These are phyloP conservation scores for Ogataea degrootiae DNA, from an alignment of 805 yeast species.

Conservation along the genomic window DNA sequence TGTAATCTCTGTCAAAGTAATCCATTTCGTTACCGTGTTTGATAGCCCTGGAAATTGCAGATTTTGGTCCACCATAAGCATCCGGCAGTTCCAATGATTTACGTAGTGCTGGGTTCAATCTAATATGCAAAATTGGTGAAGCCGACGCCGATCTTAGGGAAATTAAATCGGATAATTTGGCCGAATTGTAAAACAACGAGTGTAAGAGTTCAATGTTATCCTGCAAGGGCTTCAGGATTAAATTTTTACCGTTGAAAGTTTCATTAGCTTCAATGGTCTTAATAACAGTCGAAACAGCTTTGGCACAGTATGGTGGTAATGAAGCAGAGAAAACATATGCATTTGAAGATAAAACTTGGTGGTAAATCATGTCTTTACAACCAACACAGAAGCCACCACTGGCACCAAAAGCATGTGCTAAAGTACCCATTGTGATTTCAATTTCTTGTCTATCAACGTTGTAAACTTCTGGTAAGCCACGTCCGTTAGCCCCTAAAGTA, in stretches of 20 bases:
- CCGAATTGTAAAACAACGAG: slow-evolving; percentile 36
- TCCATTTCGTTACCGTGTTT: slow-evolving; percentile 38
- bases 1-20: slow-evolving; percentile 38
- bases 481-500: slow-evolving; percentile 76
- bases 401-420: slow-evolving; percentile 76
- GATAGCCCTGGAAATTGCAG: slow-evolving; percentile 38
- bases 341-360: slow-evolving; percentile 84
- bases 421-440: slow-evolving; percentile 81
- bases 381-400: slow-evolving; percentile 96
- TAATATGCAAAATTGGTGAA: slow-evolving; percentile 70
- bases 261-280: slow-evolving; percentile 39
- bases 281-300: slow-evolving; percentile 47
- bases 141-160: slow-evolving; percentile 49
- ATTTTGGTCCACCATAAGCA: slow-evolving; percentile 43
- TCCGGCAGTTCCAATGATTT: slow-evolving; percentile 41
- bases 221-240: slow-evolving; percentile 35
- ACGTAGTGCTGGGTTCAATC: slow-evolving; percentile 46
- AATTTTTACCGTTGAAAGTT: slow-evolving; percentile 31
- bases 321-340: slow-evolving; percentile 95
- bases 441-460: slow-evolving; percentile 65
- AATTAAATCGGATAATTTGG: slow-evolving; percentile 34
- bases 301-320: slow-evolving; percentile 86
- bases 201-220: slow-evolving; percentile 37
- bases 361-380: slow-evolving; percentile 72
- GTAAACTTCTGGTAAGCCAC: slow-evolving; percentile 77